Evolutionary conservation across 768 basidiomycete species (phyloP).

Genomic region (Tulasnella sp.): DNA sequence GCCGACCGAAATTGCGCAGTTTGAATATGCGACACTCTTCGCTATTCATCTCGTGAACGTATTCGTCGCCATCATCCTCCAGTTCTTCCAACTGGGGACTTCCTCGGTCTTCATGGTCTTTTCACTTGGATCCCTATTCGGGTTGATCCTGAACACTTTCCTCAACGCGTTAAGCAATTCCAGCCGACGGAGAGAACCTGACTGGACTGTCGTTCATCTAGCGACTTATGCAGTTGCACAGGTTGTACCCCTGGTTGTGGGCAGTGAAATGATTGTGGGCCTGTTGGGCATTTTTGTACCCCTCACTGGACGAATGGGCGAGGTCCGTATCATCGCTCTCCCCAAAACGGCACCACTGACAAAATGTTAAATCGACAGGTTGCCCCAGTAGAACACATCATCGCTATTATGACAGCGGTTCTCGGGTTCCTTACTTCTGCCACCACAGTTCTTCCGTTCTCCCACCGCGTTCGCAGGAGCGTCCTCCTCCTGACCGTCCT

Average conservation of each 20-base stretch:
- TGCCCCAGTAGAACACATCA: slow-evolving; percentile 83
- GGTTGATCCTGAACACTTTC: slow-evolving; percentile 53
- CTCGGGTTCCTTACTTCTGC: slow-evolving; percentile 58
- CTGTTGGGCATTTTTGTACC: slow-evolving; percentile 88
- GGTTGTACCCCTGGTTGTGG: slow-evolving; percentile 51
- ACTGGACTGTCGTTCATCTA: slow-evolving; percentile 39
- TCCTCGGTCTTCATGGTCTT: slow-evolving; percentile 68
- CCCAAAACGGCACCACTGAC: background rate
- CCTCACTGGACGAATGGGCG: slow-evolving; percentile 80
- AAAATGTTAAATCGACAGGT: slow-evolving; percentile 38
- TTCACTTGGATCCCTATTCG: slow-evolving; percentile 52
- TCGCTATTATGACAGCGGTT: slow-evolving; percentile 68
- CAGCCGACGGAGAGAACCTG: background rate
- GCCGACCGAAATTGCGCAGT: slow-evolving; percentile 43
- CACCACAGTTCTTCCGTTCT: slow-evolving; percentile 57
- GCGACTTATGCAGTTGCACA: slow-evolving; percentile 62
- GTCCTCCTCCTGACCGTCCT: slow-evolving; percentile 43
- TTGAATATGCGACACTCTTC: slow-evolving; percentile 60
- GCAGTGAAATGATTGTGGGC: slow-evolving; percentile 53
- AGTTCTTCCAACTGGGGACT: slow-evolving; percentile 65
- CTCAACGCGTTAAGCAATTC: slow-evolving; percentile 34
- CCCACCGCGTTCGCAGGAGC: slow-evolving; percentile 59
- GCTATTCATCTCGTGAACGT: slow-evolving; percentile 55
- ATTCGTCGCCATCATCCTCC: slow-evolving; percentile 52
- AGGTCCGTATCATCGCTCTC: slow-evolving; percentile 32